Conservation (phyloP, 2,329 filamentous ascomycete genomes). For the Penicillium capsulatum region DNA sequence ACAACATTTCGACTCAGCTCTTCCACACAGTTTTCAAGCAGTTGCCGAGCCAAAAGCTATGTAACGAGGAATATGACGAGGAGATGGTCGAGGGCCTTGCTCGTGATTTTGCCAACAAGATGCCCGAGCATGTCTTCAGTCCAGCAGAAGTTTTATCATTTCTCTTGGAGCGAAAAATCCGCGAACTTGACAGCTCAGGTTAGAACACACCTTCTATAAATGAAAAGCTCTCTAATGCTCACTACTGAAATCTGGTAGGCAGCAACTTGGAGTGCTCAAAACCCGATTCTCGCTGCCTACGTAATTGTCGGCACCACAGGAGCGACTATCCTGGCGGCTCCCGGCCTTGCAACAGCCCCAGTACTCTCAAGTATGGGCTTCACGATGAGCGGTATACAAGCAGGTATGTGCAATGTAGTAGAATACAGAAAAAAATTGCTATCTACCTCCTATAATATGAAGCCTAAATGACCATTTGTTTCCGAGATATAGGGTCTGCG, state of each 20-base stretch:
- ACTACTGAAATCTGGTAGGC: conserved; percentile 1
- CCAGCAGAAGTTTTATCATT: too few species aligned
- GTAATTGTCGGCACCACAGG: conserved; percentile 1
- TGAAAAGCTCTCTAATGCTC: neutral
- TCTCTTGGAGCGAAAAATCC: too few species aligned
- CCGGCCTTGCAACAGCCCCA: conserved; percentile 5
- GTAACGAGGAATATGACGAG: too few species aligned
- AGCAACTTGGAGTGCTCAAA: conserved; percentile 4
- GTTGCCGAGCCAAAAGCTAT: too few species aligned
- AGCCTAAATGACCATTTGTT: conserved; percentile 4
- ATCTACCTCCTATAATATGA: conserved; percentile 1
- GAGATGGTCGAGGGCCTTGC: too few species aligned
- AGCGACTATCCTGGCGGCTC: conserved; percentile 5
- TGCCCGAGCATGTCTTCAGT: too few species aligned
- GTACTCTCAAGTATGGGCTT: conserved; percentile 6
- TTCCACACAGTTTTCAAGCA: too few species aligned
- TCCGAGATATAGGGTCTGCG: neutral
- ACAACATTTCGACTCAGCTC: too few species aligned
- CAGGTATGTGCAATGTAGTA: conserved; percentile 7
- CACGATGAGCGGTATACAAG: conserved; percentile 6
- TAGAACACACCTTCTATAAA: neutral
- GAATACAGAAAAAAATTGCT: neutral
- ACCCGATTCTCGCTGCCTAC: conserved; percentile 3
- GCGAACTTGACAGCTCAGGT: conserved; percentile 3
- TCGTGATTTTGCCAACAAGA: too few species aligned